These are phyloP conservation scores for Dalechampia spathulata DNA, from an alignment of 441 rosid genomes.

Conservation along the genomic window DNA sequence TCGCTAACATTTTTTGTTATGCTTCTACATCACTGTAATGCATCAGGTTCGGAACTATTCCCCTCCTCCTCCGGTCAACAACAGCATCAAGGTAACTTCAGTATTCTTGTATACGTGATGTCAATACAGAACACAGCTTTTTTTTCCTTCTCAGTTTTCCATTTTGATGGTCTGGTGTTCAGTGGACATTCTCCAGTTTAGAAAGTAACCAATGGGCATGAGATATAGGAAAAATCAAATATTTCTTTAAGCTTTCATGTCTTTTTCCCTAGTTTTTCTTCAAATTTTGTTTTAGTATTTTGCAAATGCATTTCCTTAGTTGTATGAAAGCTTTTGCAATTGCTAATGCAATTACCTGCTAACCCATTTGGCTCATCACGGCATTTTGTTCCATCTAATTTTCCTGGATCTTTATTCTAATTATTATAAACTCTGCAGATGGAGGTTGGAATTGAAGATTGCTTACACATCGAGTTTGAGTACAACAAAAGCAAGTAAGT, in stretches of 20 bases:
- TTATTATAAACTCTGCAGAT: constrained; percentile 76
- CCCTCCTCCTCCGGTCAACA: constrained; percentile 68
- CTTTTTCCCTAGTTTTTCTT: too few species aligned
- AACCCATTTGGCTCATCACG: constrained; percentile 32
- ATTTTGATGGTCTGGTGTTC: neutral
- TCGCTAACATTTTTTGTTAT: neutral
- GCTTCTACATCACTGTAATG: neutral
- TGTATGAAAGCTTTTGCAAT: constrained; percentile 99
- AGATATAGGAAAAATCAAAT: too few species aligned
- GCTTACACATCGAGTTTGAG: constrained; percentile 97
- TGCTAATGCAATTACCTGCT: constrained; percentile 87
- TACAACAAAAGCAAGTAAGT: constrained; percentile 99
- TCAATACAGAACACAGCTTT: neutral
- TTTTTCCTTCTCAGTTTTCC: neutral
- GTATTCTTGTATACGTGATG: neutral
- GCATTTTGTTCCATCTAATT: neutral
- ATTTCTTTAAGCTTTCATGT: too few species aligned
- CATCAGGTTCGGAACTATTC: constrained; percentile 64
- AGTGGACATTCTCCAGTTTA: too few species aligned
- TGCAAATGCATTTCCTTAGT: constrained; percentile 1
- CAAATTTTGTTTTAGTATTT: too few species aligned
- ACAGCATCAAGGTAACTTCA: constrained; percentile 65
- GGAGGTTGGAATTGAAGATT: constrained; percentile 99
- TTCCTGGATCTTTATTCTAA: constrained; percentile 39
- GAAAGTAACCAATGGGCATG: too few species aligned